Evolutionary conservation across 192 early-diverging fungal species (phyloP).

Genomic region (Coemansia sp.): DNA sequence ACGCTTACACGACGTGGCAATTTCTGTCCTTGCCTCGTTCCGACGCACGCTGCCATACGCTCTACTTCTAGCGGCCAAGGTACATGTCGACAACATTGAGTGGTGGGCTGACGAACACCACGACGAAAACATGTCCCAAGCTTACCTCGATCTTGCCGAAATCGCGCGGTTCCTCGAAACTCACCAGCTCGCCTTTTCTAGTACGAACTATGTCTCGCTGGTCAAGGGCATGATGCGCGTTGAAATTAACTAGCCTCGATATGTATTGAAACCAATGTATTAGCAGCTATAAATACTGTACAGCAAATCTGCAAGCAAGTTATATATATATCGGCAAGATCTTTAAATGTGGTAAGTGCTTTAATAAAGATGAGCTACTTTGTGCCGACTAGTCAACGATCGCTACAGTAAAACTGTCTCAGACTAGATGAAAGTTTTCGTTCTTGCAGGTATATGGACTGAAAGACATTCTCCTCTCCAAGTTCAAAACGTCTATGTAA

Average conservation of each 20-base stretch:
- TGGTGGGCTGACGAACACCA: constrained; percentile 39
- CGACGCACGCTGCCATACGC: constrained; percentile 53
- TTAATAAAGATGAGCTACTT: neutral
- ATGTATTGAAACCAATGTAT: neutral
- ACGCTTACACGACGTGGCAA: constrained; percentile 35
- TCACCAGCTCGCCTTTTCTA: constrained; percentile 46
- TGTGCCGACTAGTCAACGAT: neutral
- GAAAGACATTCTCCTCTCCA: neutral
- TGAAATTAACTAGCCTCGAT: neutral
- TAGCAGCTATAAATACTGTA: neutral
- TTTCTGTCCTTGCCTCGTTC: constrained; percentile 49
- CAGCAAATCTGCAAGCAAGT: neutral
- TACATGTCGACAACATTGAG: constrained; percentile 54
- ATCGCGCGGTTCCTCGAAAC: constrained; percentile 47
- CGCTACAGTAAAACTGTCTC: neutral
- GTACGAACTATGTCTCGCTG: constrained; percentile 45
- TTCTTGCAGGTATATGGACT: neutral
- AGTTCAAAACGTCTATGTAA: neutral
- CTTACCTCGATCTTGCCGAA: constrained; percentile 37
- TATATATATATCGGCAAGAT: too few species aligned
- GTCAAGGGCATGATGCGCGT: constrained; percentile 54
- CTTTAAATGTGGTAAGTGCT: neutral
- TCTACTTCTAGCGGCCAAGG: constrained; percentile 45
- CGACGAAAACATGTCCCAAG: constrained; percentile 35
- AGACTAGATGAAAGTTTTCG: neutral